phyloP scores from a whole-genome alignment of 179 eudicot genomes.

The Pouteria campechiana region DNA sequence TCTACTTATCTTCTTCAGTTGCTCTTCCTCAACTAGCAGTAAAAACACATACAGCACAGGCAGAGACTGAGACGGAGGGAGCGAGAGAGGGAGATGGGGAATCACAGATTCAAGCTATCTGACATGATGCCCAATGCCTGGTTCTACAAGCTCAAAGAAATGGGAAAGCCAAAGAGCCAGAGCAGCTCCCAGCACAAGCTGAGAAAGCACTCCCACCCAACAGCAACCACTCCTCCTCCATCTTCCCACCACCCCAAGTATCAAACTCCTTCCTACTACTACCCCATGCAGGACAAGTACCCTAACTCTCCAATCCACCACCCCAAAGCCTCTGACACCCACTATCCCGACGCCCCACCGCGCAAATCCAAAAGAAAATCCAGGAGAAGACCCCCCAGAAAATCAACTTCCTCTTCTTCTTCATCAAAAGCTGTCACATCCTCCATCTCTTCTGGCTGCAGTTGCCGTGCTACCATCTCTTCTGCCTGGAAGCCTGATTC shows the following conservation, averaged over 20 bases:
- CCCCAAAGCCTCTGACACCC: constrained; percentile 2
- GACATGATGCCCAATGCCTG: constrained; percentile 81
- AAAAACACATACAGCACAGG: not conserved
- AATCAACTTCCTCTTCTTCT: constrained; percentile 16
- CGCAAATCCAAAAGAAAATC: constrained; percentile 15
- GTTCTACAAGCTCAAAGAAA: constrained; percentile 67
- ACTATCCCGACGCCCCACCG: constrained; percentile 10
- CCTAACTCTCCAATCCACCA: constrained; percentile 5
- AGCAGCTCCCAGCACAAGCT: constrained; percentile 6
- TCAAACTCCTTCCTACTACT: constrained; percentile 4
- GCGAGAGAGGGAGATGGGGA: constrained; percentile 37
- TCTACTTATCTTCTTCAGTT: too few species aligned
- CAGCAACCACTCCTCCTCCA: not conserved
- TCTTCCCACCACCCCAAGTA: not conserved
- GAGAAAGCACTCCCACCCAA: not conserved
- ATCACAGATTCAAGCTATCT: constrained; percentile 47
- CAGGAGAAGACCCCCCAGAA: constrained; percentile 10
- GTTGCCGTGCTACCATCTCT: constrained; percentile 15
- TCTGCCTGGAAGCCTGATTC: constrained; percentile 6
- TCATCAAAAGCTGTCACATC: constrained; percentile 9
- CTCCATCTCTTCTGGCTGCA: constrained; percentile 17
- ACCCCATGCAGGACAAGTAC: not conserved
- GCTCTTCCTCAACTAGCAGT: too few species aligned
- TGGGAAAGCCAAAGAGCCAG: constrained; percentile 15
- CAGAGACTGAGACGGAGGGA: constrained; percentile 5